Conservation (phyloP, 1,139 yeast genomes). For the Yamadazyma sp. region DNA sequence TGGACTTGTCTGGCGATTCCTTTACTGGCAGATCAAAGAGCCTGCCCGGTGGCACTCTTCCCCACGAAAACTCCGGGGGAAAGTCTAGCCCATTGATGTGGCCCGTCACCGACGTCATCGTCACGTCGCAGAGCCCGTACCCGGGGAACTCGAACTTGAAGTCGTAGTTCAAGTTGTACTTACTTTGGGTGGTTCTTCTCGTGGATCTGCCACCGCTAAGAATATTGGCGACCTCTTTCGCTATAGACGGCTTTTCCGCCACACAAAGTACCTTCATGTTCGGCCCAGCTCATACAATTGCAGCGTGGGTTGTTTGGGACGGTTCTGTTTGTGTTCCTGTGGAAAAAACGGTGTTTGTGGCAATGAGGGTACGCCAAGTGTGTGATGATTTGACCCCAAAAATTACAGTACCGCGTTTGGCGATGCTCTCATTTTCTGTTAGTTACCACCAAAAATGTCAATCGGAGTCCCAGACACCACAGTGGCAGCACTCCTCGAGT, state of each 20-base stretch:
- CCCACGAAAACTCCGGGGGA: slow-evolving; percentile 67
- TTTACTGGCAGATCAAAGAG: slow-evolving; percentile 68
- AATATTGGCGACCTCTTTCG: slow-evolving; percentile 76
- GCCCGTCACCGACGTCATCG: slow-evolving; percentile 91
- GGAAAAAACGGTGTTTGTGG: too few species aligned
- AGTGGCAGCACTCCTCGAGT: not conserved
- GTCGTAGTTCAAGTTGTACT: slow-evolving; percentile 79
- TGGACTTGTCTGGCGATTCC: slow-evolving; percentile 34
- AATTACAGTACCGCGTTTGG: slow-evolving; percentile 3
- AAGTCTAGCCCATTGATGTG: slow-evolving; percentile 73
- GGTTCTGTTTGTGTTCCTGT: too few species aligned
- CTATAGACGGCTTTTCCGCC: slow-evolving; percentile 96
- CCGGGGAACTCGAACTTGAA: slow-evolving; percentile 63
- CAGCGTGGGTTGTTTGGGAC: not conserved
- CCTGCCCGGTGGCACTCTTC: slow-evolving; percentile 60
- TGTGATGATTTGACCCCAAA: not conserved
- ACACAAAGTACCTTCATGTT: slow-evolving; percentile 81
- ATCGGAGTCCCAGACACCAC: not conserved
- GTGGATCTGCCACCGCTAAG: slow-evolving; percentile 70
- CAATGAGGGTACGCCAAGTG: not conserved
- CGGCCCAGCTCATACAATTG: too few species aligned
- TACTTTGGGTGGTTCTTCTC: slow-evolving; percentile 52
- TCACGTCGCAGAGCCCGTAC: slow-evolving; percentile 69
- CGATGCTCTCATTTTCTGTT: not conserved
- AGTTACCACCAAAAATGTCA: not conserved